Base-by-base conservation (phyloP, 192 early-diverging fungal genomes). In the Mortierella alpina region DNA sequence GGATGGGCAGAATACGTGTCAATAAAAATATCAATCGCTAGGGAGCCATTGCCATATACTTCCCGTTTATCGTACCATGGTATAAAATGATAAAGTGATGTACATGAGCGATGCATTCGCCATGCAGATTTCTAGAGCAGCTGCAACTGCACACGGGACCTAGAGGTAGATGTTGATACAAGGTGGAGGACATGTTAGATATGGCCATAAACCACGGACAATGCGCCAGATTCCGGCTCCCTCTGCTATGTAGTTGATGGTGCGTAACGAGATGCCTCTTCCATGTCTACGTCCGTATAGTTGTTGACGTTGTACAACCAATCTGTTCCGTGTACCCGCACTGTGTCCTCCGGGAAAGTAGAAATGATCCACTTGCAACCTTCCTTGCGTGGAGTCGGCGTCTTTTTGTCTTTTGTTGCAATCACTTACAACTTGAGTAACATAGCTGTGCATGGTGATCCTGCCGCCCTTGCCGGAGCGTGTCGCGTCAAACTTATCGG, bases 41-140 rank as follows among this genome's bases (percentile, higher is more conserved):
- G 15, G 17, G 22, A 12, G 4, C 8, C 54, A 56, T 12, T 59
- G 7, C 31, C 31, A 3, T 3, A 3, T 31, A 1, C 31, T 10
- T 59, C 57, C 57, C 1, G 31, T 7, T 23, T 7, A 22, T 8
- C 46, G 62, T 82, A 85, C 88, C 90, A 92, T 91, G 39, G 91
- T 96, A 77, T 95, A 95, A 73, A 96, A 95, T n/a, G 92, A 90
- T 18, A 96, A 86, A 10, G 95, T 91, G 56, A 96, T 93, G 70
- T 84, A 87, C 76, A 93, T 87, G 46, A 96, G 88, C 40, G 90
- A 91, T 13, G 90, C 87, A 83, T 96, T 96, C 9, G 93, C 89
- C 70, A 93, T 87, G 50, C 93, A 92, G 73, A 96, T 95, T 70
- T 96, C 95, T 23, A 95, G 66, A 17, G 93, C 93, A 22, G 95